Evolutionary conservation across 495 filamentous ascomycete genomes (phyloP), one percentile per base, ranked within the genome.

Genomic region (Amniculicola lignicola): DNA sequence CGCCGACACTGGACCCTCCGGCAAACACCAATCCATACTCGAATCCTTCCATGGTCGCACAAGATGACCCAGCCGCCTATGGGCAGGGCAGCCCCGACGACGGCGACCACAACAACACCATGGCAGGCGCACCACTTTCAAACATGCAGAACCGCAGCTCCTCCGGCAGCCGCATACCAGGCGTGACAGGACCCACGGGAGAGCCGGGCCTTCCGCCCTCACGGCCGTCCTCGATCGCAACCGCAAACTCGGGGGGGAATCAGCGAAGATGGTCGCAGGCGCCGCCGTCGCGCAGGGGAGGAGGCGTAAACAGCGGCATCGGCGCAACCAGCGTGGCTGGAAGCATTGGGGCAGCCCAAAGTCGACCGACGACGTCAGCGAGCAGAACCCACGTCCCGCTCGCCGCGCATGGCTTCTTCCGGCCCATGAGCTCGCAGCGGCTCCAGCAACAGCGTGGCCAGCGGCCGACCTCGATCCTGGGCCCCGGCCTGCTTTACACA

Each of bases 381-480:
- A 89, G 87, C 67, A 79, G 83, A 64, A 91, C 87, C 15, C 93
- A 98, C 75, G 92, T 95, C 29, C 91, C 93, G 6, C 73, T 98
- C 24, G 83, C 90, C 6, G 89, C 90, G 12, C 85, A 91, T 59
- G 92, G 86, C 16, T 97, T 98, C 70, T 96, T 96, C 63, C 84
- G 85, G 7, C 93, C 93, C 15, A 95, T 98, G 93, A 96, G 90
- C 72, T 94, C 90, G 19, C 91, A 96, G 69, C 83, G 88, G 66
- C 75, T 96, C 42, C 93, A 98, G 70, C 91, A 90, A 45, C 94
- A 97, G 68, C 77, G 93, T 65, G 83, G 83, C 40, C 75, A 78
- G 22, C 74, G 79, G 11, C 79, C 80, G 14, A 57, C 51, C 2
- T 69, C 61, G 15, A 35, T 63, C 67, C 57, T 77, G 67, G 49